Base-by-base conservation (phyloP, 306 rosid genomes). In the Fragaria nilgerrensis region DNA sequence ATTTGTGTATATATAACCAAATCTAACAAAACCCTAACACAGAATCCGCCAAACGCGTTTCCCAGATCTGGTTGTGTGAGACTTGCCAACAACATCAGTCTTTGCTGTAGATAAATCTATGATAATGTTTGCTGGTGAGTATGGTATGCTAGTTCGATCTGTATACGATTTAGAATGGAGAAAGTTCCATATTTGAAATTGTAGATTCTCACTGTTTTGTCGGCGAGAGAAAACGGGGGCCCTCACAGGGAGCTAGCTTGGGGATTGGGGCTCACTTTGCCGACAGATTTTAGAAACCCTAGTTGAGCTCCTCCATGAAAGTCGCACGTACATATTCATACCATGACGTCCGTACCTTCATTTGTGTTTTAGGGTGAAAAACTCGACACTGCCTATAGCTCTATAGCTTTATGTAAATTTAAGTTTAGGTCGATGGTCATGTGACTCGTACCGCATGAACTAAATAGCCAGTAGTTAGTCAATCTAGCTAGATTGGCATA, bases 151-250 rank as follows among this genome's bases (percentile, higher is more conserved):
- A 9, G 32, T 1, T 56, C 63, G 32, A 56, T 22, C 63, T 56
- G 63, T 56, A 9, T n/a, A 19, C 9, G 59, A 68, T 25, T 41
- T 0, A 37, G 7, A 37, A 37, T 37, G 25, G 16, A 27, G 39
- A 39, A 43, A 22, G n/a, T 45, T 55, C 43, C n/a, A 16, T n/a
- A 2, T 62, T 23, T 20, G 36, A 62, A 14, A 1, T 19, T 5
- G 75, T 29, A 55, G 19, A 34, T 25, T 55, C 44, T n/a, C 80
- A 80, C 84, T 88, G 67, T 84, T 80, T 45, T 88, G 96, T 90
- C 96, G 93, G 96, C 85, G 63, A 82, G 47, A 62, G 68, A 72
- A 58, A 56, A 78, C 10, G 25, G 68, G 78, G 79, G 0, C 16
- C 82, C 4, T 0, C 4, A 0, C 11, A 9, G 27, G 27, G 27